These are phyloP conservation scores for Gossypium bickii DNA, from an alignment of 345 rosid genomes.

Conservation along the genomic window DNA sequence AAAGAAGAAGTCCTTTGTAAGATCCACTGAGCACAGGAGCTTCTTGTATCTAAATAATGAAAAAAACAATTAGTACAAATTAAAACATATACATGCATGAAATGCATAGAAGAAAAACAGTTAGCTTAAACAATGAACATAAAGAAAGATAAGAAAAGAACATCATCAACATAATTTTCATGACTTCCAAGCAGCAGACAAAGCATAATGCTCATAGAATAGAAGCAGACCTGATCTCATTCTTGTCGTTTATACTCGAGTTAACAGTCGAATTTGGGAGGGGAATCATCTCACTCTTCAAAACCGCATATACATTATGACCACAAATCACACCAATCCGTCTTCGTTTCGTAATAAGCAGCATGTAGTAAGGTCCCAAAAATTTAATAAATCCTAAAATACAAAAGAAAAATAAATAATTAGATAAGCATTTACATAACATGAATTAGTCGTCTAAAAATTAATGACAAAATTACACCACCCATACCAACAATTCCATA, in stretches of 20 bases:
- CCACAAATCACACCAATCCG: constrained; percentile 87
- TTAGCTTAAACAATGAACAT: not conserved
- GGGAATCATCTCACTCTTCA: constrained; percentile 70
- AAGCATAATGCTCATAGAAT: constrained; percentile 17
- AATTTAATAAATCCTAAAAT: constrained; percentile 80
- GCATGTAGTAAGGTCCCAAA: constrained; percentile 95
- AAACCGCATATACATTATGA: constrained; percentile 73
- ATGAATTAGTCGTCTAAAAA: not conserved
- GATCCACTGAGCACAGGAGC: constrained; percentile 86
- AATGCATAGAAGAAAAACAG: not conserved
- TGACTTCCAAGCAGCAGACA: constrained; percentile 8
- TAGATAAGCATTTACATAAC: not conserved
- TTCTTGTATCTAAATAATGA: constrained; percentile 71
- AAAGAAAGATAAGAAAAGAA: not conserved
- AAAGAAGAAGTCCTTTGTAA: constrained; percentile 96
- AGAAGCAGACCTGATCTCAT: constrained; percentile 73
- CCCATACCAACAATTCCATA: constrained; percentile 90
- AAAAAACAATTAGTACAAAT: constrained; percentile 15
- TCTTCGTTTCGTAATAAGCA: constrained; percentile 83
- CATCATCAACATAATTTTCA: constrained; percentile 4
- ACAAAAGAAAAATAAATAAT: constrained; percentile 5
- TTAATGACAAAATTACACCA: not conserved
- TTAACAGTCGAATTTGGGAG: constrained; percentile 59
- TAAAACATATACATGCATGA: not conserved
- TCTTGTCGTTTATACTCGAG: constrained; percentile 37